Evolutionary conservation across 345 rosid species (phyloP), one percentile per base, ranked within the genome.

Genomic region (Physaria fendleri): DNA sequence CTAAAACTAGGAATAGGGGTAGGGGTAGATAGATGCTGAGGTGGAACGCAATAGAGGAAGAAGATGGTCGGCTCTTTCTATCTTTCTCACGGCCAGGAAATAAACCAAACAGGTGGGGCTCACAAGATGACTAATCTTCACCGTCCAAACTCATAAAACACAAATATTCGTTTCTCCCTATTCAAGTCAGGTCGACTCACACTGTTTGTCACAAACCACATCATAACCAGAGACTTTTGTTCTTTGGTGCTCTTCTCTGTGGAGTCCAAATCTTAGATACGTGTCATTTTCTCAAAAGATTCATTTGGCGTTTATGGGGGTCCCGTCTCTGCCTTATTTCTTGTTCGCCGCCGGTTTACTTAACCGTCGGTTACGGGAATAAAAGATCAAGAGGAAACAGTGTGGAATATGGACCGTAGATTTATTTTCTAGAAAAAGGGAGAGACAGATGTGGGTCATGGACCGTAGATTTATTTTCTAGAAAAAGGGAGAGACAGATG

Each of bases 121-220:
- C 59, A 42, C 8, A 4, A 10, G 23, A 16, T 16, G 55, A 49
- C 72, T 41, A 50, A 67, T 67, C 65, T 50, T 23, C 72, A 59
- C 72, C 72, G 72, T 67, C 72, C 72, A 67, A 67, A 42, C 38
- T 32, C 48, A 40, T 12, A 11, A 34, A 41, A 59, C 12, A 14
- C 34, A 29, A 34, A 34, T 62, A 62, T 62, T 62, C 67, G 50
- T 30, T 39, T 50, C 56, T 16, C 50, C 39, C 4, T 37, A 2
- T 2, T 32, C 37, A 32, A 13, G 37, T 33, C 29, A 6, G 7
- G 35, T 61, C 59, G 21, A 61, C 46, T 47, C 21, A 59, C 33
- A 43, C 21, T 39, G 25, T n/a, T n/a, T n/a, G n/a, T 24, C 58
- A 53, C 20, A 50, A 39, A 30, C 56, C 56, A 50, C 56, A 50